Base-by-base conservation (phyloP, 768 basidiomycete species). In the Lanmaoa rubissima region DNA sequence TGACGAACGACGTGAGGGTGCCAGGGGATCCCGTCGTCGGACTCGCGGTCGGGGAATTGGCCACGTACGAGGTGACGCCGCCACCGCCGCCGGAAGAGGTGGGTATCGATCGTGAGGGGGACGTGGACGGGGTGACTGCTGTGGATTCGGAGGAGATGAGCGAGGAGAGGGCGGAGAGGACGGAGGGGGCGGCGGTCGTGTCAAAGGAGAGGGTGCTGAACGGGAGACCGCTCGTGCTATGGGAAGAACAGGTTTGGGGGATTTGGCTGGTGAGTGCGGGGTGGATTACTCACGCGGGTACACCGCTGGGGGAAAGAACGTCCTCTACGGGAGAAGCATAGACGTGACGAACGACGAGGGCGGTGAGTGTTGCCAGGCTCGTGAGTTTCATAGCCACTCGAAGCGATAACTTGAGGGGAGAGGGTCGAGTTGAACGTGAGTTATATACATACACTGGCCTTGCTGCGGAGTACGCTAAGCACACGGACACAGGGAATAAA, bases 71-170 rank as follows among this genome's bases (percentile, higher is more conserved):
- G 2, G 46, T 24, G 1, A 9, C 0, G 17, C 1, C n/a, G 19
- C 26, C n/a, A n/a, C n/a, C 26, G 3, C 1, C 34, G 2, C 28
- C 28, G 4, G 48, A 17, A 35, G 21, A 17, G n/a, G 24, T 14
- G 9, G 24, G 21, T 5, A 14, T 12, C 2, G 28, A 4, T 2
- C 11, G 8, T 3, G 51, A 14, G 2, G 46, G 11, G 31, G 46
- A 9, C 28, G 55, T 45, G 16, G n/a, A 48, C 6, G 70, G 61
- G 17, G 14, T 43, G 41, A 69, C 1, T 7, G 51, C 51, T 31
- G 54, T 65, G 19, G 69, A 68, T 21, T 66, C 59, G 26, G 70
- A 66, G 35, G 70, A 68, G 43, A 68, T 59, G 55, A 70, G 57
- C 1, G 66, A 70, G 36, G 69, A 67, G 39, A 62, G 53, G 8